These are phyloP conservation scores for Pilobolus umbonatus DNA, from an alignment of 192 early-diverging fungal species.

Conservation along the genomic window DNA sequence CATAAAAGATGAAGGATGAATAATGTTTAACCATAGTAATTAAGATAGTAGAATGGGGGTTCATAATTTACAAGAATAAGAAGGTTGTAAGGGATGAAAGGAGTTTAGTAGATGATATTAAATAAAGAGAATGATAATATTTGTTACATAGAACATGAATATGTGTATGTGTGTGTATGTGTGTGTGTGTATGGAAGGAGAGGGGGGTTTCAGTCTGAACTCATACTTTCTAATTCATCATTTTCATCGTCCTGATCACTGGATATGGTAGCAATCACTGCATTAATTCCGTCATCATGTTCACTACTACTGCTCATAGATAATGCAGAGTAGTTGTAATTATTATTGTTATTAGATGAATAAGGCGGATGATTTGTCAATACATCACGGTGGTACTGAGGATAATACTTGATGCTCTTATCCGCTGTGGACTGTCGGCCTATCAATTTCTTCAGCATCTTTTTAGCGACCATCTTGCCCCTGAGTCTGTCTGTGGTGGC, in stretches of 20 bases:
- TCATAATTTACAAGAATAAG: no score
- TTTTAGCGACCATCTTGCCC: constrained; percentile 48
- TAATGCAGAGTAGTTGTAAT: constrained; percentile 10
- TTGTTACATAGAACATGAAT: neutral
- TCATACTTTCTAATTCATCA: constrained; percentile 21
- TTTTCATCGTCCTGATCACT: constrained; percentile 19
- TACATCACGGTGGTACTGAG: neutral
- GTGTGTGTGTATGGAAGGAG: neutral
- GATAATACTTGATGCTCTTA: neutral
- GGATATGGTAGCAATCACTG: neutral
- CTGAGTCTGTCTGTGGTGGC: constrained; percentile 42
- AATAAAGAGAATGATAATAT: constrained; percentile 7
- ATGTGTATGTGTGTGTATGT: neutral
- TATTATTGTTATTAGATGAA: neutral
- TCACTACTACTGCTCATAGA: constrained; percentile 1
- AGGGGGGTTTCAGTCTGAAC: constrained; percentile 7
- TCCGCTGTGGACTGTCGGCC: constrained; percentile 9
- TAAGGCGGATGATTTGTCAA: neutral
- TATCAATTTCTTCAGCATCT: constrained; percentile 49
- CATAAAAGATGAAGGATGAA: neutral
- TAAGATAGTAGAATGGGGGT: neutral
- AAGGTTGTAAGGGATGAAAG: neutral
- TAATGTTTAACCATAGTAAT: neutral
- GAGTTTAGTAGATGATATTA: neutral
- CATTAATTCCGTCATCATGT: neutral